Base-by-base conservation (phyloP, 2,329 filamentous ascomycete genomes). In the Claviceps sorghi region DNA sequence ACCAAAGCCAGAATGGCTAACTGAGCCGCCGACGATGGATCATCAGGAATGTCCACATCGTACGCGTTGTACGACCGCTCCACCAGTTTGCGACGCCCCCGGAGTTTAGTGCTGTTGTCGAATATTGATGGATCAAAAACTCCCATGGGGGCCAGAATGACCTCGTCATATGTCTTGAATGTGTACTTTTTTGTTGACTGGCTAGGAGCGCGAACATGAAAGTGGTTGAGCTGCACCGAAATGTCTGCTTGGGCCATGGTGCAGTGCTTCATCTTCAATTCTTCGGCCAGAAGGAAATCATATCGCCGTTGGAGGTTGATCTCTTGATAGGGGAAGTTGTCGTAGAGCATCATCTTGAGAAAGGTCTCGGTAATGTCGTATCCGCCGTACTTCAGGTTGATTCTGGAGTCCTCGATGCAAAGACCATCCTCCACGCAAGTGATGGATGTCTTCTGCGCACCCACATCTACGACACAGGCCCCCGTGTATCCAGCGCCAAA, bases 81-180 rank as follows among this genome's bases (percentile, higher is more conserved):
- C 34, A 97, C 81, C 22, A 97, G 74, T 61, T 84, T 89, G 58
- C 88, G 80, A 49, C 91, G 82, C 43, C 87, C 84, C 21, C 76
- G 72, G 11, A 97, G 77, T 71, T 98, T 98, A 38, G 78, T 70
- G 30, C 77, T 80, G 60, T 89, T 84, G 64, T 95, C 88, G 59
- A 97, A 95, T 52, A 96, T 84, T 2, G 79, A 73, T 0, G 93
- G 91, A 55, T 91, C 86, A 66, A 94, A 96, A 61, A 90, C 86
- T n/a, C 89, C 90, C 84, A 95, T 88, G 1, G 90, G 86, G 0
- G 93, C 86, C n/a, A 98, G 76, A 59, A 95, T 87, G 22, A 94
- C 86, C 67, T 97, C 93, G 59, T 98, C 93, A 62, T 97, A 98
- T 1, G 87, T 90, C 73, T 97, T 97, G 76, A 96, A 97, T 42